Conservation (phyloP, 2,329 filamentous ascomycete genomes). For the Xylaria sp. region DNA sequence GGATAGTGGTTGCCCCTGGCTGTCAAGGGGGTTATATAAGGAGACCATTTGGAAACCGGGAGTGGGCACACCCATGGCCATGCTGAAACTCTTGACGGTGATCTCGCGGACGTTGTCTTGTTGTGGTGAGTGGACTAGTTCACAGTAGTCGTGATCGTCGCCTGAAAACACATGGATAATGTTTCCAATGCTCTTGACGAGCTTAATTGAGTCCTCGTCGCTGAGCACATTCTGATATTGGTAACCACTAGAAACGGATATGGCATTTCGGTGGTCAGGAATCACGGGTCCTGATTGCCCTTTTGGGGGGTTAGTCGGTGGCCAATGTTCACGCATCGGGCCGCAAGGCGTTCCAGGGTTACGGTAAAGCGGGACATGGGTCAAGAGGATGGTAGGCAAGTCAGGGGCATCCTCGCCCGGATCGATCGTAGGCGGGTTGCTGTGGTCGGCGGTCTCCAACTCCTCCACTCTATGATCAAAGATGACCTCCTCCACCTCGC, state of each 20-base stretch:
- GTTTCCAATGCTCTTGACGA: constrained; percentile 74
- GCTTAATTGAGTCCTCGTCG: constrained; percentile 65
- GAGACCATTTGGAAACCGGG: constrained; percentile 86
- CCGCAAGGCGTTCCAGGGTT: constrained; percentile 80
- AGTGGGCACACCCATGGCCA: constrained; percentile 89
- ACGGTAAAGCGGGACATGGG: constrained; percentile 86
- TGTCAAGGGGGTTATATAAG: constrained; percentile 84
- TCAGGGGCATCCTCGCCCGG: constrained; percentile 47
- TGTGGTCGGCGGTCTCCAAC: constrained; percentile 43
- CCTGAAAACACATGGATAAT: constrained; percentile 86
- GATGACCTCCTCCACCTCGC: constrained; percentile 49
- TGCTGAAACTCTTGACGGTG: constrained; percentile 90
- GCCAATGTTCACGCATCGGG: constrained; percentile 76
- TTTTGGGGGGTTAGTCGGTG: constrained; percentile 58
- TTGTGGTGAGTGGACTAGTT: constrained; percentile 69
- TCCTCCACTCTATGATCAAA: constrained; percentile 58
- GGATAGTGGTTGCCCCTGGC: constrained; percentile 44
- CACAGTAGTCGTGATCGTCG: constrained; percentile 97
- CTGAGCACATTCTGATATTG: constrained; percentile 96
- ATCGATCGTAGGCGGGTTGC: constrained; percentile 37
- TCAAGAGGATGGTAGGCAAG: constrained; percentile 82
- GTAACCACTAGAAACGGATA: constrained; percentile 73
- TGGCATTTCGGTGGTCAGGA: constrained; percentile 69
- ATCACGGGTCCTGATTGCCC: constrained; percentile 49
- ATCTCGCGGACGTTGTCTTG: constrained; percentile 69